Percentiles rank a stretch among this genome's conserved stretches.
Evolutionary conservation across 1,139 yeast genomes (phyloP).

Genomic region (Diutina siamensis): DNA sequence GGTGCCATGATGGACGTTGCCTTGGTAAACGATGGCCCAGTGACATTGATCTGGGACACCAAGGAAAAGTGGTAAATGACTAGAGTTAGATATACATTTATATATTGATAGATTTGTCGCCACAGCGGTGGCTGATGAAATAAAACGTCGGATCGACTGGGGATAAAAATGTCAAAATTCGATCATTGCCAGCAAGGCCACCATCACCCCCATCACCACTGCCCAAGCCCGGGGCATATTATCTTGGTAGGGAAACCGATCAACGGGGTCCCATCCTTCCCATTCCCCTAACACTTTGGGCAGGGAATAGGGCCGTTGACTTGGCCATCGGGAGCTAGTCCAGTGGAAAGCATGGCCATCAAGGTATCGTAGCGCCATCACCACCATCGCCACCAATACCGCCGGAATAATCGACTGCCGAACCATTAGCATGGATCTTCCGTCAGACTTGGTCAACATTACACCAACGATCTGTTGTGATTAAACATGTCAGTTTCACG

Average conservation of each 20-base stretch:
- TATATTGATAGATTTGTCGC: no score
- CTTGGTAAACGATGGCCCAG: slow-evolving; percentile 72
- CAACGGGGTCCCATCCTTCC: neutral
- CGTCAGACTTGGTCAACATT: neutral
- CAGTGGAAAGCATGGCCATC: neutral
- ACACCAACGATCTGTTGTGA: neutral
- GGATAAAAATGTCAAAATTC: no score
- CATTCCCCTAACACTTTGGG: neutral
- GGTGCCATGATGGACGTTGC: slow-evolving; percentile 88
- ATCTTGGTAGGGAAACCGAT: slow-evolving; percentile 1
- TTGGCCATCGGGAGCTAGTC: neutral
- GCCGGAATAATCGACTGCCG: neutral
- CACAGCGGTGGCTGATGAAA: no score
- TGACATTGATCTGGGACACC: slow-evolving; percentile 64
- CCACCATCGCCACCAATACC: neutral
- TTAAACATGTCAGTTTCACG: neutral
- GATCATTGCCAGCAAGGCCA: neutral
- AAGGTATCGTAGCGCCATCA: no score
- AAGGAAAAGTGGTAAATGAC: slow-evolving; percentile 15
- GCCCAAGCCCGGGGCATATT: slow-evolving; percentile 3
- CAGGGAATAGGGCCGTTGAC: neutral
- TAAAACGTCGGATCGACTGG: no score
- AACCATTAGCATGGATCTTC: neutral
- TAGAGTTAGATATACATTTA: neutral
- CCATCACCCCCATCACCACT: neutral